phyloP scores from a whole-genome alignment of 371 early-diverging fungal genomes.

The Conidiobolus incongruus region DNA sequence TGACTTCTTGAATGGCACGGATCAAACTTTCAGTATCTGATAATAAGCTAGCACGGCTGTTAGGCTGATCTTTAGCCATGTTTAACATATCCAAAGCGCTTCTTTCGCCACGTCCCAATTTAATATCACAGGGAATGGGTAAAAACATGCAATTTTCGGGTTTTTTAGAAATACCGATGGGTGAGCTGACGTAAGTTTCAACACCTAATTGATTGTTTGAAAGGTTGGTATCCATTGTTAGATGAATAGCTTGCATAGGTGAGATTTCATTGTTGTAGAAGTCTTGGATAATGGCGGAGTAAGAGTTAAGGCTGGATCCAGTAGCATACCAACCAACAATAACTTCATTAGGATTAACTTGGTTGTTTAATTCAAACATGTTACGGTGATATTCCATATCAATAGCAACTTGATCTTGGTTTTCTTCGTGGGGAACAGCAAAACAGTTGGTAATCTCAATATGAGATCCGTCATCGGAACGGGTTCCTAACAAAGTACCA shows the following conservation, averaged over 20 bases:
- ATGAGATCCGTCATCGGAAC: slow-evolving; percentile 62
- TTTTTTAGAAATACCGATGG: slow-evolving; percentile 38
- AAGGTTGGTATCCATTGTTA: slow-evolving; percentile 65
- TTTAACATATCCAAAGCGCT: too few species aligned
- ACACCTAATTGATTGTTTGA: slow-evolving; percentile 46
- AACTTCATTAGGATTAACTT: slow-evolving; percentile 67
- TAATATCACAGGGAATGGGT: slow-evolving; percentile 67
- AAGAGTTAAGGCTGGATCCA: slow-evolving; percentile 38
- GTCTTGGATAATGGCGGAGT: slow-evolving; percentile 66
- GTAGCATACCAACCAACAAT: slow-evolving; percentile 88
- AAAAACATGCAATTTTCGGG: slow-evolving; percentile 63
- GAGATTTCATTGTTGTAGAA: slow-evolving; percentile 60
- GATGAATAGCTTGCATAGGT: slow-evolving; percentile 62
- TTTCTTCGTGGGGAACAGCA: slow-evolving; percentile 53
- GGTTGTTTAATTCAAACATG: slow-evolving; percentile 69
- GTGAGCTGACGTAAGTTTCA: slow-evolving; percentile 51
- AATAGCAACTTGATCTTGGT: slow-evolving; percentile 40
- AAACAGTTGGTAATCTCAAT: slow-evolving; percentile 78
- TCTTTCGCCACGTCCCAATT: slow-evolving; percentile 70
- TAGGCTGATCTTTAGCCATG: too few species aligned
- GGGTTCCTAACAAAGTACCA: slow-evolving; percentile 68
- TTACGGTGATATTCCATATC: slow-evolving; percentile 75
- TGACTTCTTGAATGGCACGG: slow-evolving; percentile 46
- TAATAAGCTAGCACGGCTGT: too few species aligned
- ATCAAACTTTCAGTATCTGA: slow-evolving; percentile 84